Evolutionary conservation across 2,329 filamentous ascomycete genomes (phyloP).

Genomic region (Lomentospora prolificans): DNA sequence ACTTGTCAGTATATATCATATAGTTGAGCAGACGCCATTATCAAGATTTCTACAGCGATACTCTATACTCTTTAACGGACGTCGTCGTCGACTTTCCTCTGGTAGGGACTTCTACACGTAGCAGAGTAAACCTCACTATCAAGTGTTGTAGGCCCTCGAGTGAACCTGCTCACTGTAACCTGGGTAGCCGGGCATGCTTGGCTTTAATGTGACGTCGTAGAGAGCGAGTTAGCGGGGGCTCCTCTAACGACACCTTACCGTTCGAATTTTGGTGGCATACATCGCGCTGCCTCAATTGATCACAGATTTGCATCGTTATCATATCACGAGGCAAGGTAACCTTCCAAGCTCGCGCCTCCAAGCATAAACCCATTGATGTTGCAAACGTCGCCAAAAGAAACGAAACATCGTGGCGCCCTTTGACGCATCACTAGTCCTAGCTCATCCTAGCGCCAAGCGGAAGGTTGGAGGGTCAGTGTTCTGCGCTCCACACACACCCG

Average conservation of each 20-base stretch:
- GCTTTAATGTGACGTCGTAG: neutral
- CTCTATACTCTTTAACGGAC: no score
- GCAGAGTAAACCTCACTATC: no score
- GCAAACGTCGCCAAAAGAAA: neutral
- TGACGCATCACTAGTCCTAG: neutral
- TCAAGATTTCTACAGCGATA: no score
- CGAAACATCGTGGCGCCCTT: neutral
- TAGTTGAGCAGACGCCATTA: no score
- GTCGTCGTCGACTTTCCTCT: no score
- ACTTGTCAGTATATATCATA: no score
- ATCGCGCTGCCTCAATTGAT: neutral
- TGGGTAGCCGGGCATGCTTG: no score
- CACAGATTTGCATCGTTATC: neutral
- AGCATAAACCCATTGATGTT: neutral
- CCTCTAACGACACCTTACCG: neutral
- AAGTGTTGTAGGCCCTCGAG: no score
- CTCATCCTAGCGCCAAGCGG: neutral
- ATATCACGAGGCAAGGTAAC: neutral
- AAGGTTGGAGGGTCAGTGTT: no score
- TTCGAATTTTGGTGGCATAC: neutral
- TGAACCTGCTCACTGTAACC: no score
- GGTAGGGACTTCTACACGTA: no score
- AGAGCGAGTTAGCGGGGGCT: no score
- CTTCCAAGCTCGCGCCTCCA: neutral
- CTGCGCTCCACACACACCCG: neutral